Evolutionary conservation across 306 rosid species (phyloP).

Genomic region (Lathyrus tuberosus): DNA sequence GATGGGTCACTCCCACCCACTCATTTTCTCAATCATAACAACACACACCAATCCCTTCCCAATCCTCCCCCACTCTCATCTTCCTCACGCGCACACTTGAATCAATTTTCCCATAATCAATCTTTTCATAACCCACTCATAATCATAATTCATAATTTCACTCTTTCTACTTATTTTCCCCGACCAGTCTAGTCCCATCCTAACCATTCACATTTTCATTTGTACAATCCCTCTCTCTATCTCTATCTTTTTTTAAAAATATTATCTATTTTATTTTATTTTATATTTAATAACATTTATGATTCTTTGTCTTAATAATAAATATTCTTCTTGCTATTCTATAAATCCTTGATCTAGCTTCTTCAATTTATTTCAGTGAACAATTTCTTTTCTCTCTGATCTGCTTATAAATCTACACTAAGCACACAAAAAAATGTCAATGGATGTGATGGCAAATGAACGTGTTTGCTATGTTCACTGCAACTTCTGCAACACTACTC

Average conservation of each 20-base stretch:
- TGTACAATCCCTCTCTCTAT: constrained; percentile 45
- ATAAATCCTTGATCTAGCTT: constrained; percentile 42
- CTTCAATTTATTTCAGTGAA: constrained; percentile 40
- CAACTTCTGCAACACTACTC: constrained; percentile 99
- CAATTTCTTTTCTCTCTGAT: constrained; percentile 45
- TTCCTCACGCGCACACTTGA: constrained; percentile 42
- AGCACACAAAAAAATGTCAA: constrained; percentile 60
- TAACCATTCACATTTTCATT: constrained; percentile 55
- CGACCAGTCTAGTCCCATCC: constrained; percentile 97
- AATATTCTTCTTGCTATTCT: constrained; percentile 28
- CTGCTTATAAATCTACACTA: constrained; percentile 42
- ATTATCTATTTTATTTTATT: constrained; percentile 13
- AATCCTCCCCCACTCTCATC: constrained; percentile 46
- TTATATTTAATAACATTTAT: constrained; percentile 29
- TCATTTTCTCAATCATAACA: constrained; percentile 95
- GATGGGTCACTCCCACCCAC: constrained; percentile 91
- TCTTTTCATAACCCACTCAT: constrained; percentile 40
- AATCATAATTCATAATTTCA: constrained; percentile 1
- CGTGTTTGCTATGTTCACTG: constrained; percentile 99
- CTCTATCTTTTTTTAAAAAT: constrained; percentile 1
- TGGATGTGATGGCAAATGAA: constrained; percentile 89
- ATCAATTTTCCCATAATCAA: constrained; percentile 47
- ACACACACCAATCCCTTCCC: constrained; percentile 42
- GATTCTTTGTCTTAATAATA: constrained; percentile 27
- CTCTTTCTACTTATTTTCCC: constrained; percentile 64